phyloP scores from a whole-genome alignment of 441 rosid genomes.

The Jatropha podagrica region DNA sequence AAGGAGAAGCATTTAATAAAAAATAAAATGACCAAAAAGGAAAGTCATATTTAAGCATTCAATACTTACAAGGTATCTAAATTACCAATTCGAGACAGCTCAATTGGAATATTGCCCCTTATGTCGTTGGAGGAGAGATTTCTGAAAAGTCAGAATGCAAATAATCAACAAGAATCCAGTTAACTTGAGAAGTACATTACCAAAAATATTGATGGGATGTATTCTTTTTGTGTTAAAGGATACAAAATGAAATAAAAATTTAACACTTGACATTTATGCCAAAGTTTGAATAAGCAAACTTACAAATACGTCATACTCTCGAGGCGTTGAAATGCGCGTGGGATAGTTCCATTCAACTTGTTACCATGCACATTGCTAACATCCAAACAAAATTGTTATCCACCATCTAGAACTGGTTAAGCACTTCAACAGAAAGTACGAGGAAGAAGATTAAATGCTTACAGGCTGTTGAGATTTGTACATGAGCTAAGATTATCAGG shows the following conservation, averaged over 20 bases:
- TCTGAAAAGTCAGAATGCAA: slow-evolving; percentile 31
- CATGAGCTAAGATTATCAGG: slow-evolving; percentile 88
- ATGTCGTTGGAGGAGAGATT: slow-evolving; percentile 81
- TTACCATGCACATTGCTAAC: slow-evolving; percentile 83
- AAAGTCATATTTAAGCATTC: neutral
- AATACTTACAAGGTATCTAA: slow-evolving; percentile 79
- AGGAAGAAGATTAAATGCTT: slow-evolving; percentile 26
- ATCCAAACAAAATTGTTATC: slow-evolving; percentile 18
- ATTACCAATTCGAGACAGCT: slow-evolving; percentile 90
- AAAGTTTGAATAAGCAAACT: slow-evolving; percentile 26
- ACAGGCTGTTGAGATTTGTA: slow-evolving; percentile 90
- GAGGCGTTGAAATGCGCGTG: slow-evolving; percentile 70
- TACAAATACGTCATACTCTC: slow-evolving; percentile 93
- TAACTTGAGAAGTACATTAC: neutral
- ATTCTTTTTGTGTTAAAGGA: neutral
- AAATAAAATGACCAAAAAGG: slow-evolving; percentile 1
- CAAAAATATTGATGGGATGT: neutral
- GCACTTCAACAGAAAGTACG: neutral
- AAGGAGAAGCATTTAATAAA: neutral
- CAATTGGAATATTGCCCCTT: slow-evolving; percentile 73
- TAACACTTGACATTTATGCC: neutral
- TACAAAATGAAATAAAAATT: neutral
- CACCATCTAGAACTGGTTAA: slow-evolving; percentile 7
- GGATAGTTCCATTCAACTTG: slow-evolving; percentile 73
- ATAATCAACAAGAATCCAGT: neutral